phyloP scores from a whole-genome alignment of 768 basidiomycete genomes.

The Xerocomellus dryophilus region DNA sequence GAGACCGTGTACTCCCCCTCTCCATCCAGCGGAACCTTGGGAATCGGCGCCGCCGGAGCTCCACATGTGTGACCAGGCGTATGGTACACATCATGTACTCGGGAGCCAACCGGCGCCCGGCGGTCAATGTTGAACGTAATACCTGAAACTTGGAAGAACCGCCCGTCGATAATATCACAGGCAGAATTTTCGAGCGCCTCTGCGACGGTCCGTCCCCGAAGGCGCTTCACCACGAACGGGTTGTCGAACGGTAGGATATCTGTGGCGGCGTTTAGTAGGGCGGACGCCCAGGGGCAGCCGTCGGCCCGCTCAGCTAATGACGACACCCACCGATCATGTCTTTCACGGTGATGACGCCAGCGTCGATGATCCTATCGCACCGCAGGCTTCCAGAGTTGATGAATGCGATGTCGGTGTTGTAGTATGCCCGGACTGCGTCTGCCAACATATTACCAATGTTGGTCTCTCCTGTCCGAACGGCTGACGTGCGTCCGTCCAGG shows the following conservation, averaged over 20 bases:
- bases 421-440: constrained; percentile 20
- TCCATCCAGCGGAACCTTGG: neutral
- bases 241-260: constrained; percentile 5
- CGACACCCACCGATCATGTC: constrained; percentile 14
- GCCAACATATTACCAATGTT: constrained; percentile 6
- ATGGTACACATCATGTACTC: neutral
- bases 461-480: neutral
- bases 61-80: neutral
- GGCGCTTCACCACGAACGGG: constrained; percentile 5
- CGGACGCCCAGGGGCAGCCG: too few relatives aligned
- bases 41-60: neutral
- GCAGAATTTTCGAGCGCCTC: constrained; percentile 13
- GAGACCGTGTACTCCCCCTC: constrained; percentile 1
- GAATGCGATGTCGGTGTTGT: constrained; percentile 15
- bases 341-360: constrained; percentile 2
- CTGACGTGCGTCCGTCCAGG: constrained; percentile 3
- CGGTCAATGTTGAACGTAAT: constrained; percentile 1
- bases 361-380: constrained; percentile 7
- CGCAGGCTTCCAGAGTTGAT: constrained; percentile 4
- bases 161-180: constrained; percentile 4
- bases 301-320: neutral
- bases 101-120: constrained; percentile 1
- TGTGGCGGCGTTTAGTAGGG: neutral
- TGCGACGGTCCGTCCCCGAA: neutral
- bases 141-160: constrained; percentile 4